phyloP scores from a whole-genome alignment of 1,284 basidiomycete species.

The Tilletia setariae region DNA sequence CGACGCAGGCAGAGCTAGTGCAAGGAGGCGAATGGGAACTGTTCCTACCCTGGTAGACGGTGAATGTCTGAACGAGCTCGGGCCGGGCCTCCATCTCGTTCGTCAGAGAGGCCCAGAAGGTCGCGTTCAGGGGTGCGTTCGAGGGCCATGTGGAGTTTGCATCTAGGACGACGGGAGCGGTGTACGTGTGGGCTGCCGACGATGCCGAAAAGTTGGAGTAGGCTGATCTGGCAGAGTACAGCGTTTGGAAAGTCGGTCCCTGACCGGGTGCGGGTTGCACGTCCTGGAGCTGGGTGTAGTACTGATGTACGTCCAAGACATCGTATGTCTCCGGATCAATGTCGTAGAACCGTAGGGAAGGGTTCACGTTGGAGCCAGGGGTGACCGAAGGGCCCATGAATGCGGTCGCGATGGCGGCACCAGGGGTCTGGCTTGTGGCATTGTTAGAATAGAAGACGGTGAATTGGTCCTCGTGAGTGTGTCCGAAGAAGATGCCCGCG shows the following conservation, averaged over 20 bases:
- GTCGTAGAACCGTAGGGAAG: conserved; percentile 74
- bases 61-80: conserved; percentile 67
- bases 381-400: conserved; percentile 66
- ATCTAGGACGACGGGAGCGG: conserved; percentile 16
- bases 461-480: conserved; percentile 75
- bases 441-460: conserved; percentile 74
- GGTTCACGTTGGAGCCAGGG: conserved; percentile 71
- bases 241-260: conserved; percentile 68
- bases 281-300: conserved; percentile 39
- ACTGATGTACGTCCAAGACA: conserved; percentile 49
- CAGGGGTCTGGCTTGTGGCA: conserved; percentile 54
- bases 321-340: conserved; percentile 64
- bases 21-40: conserved; percentile 63
- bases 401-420: conserved; percentile 22
- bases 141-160: conserved; percentile 60
- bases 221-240: conserved; percentile 69
- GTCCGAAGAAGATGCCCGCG: conserved; percentile 75
- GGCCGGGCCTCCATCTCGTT: conserved; percentile 67
- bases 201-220: conserved; percentile 62
- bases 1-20: conserved; percentile 61
- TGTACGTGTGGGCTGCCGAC: conserved; percentile 21
- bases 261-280: conserved; percentile 60
- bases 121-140: conserved; percentile 72
- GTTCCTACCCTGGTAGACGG: conserved; percentile 69
- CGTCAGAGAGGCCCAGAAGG: conserved; percentile 77